Evolutionary conservation across 192 early-diverging fungal species (phyloP).

Genomic region (Diversispora eburnea): DNA sequence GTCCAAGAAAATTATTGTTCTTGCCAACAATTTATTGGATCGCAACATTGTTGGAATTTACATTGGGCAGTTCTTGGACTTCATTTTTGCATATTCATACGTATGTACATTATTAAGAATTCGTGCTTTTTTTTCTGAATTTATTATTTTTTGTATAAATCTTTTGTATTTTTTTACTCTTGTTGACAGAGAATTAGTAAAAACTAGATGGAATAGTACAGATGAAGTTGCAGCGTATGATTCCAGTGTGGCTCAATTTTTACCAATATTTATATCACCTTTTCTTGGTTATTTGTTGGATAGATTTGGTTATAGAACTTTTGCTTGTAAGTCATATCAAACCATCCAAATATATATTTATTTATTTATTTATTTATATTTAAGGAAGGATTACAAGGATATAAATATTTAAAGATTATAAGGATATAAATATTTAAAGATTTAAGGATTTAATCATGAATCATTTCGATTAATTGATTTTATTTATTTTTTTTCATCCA

Average conservation of each 20-base stretch:
- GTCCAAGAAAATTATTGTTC: slow-evolving; percentile 49
- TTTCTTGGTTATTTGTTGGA: slow-evolving; percentile 60
- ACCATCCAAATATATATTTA: not conserved
- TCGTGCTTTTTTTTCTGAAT: not conserved
- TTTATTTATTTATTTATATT: not conserved
- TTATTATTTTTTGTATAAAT: not conserved
- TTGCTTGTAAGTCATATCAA: slow-evolving; percentile 29
- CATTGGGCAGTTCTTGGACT: slow-evolving; percentile 60
- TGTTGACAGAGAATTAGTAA: slow-evolving; percentile 53
- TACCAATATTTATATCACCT: slow-evolving; percentile 62
- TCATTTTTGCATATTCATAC: slow-evolving; percentile 65
- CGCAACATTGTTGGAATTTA: slow-evolving; percentile 54
- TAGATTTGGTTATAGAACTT: slow-evolving; percentile 50
- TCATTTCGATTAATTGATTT: not conserved
- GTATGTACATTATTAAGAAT: slow-evolving; percentile 20
- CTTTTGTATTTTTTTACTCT: not conserved
- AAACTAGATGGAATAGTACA: slow-evolving; percentile 51
- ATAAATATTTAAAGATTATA: no score
- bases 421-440: no score
- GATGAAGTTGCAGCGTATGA: slow-evolving; percentile 53
- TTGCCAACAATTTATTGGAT: slow-evolving; percentile 63
- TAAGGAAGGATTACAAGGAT: no score
- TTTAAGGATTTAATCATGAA: no score
- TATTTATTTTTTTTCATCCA: not conserved
- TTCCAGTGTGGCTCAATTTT: slow-evolving; percentile 59